phyloP scores from a whole-genome alignment of 352 stramenopile genomes.

The Phytophthora europaea region DNA sequence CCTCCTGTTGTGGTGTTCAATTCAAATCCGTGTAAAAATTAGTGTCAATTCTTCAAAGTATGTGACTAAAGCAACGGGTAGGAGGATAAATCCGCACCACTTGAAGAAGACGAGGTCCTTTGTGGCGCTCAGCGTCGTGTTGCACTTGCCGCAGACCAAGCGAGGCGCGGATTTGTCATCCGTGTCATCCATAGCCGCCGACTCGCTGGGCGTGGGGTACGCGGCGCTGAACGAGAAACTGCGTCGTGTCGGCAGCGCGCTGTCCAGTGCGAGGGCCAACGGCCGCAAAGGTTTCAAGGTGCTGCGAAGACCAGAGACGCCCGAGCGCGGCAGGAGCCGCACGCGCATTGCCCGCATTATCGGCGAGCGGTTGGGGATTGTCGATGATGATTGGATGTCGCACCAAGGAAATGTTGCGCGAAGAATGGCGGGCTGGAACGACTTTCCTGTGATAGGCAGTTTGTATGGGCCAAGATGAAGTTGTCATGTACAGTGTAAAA shows the following conservation, averaged over 20 bases:
- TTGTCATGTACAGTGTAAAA: background rate
- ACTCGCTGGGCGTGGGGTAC: slow-evolving; percentile 68
- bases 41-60: background rate
- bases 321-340: slow-evolving; percentile 23
- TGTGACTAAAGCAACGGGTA: background rate
- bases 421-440: background rate
- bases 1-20: slow-evolving; percentile 41
- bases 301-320: slow-evolving; percentile 11
- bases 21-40: background rate
- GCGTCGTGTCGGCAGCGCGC: slow-evolving; percentile 17
- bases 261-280: slow-evolving; percentile 4
- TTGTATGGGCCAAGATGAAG: slow-evolving; percentile 3
- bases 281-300: slow-evolving; percentile 19
- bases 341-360: slow-evolving; percentile 27
- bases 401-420: slow-evolving; percentile 30
- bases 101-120: slow-evolving; percentile 57
- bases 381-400: slow-evolving; percentile 11
- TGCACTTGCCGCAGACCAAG: slow-evolving; percentile 80
- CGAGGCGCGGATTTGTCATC: slow-evolving; percentile 58
- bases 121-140: slow-evolving; percentile 62
- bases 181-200: slow-evolving; percentile 47
- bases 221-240: slow-evolving; percentile 60
- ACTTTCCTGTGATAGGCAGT: background rate
- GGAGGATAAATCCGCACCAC: background rate
- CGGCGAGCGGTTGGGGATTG: slow-evolving; percentile 23